These are phyloP conservation scores for Clitopilus hobsonii DNA, from an alignment of 768 basidiomycete genomes.

Conservation along the genomic window DNA sequence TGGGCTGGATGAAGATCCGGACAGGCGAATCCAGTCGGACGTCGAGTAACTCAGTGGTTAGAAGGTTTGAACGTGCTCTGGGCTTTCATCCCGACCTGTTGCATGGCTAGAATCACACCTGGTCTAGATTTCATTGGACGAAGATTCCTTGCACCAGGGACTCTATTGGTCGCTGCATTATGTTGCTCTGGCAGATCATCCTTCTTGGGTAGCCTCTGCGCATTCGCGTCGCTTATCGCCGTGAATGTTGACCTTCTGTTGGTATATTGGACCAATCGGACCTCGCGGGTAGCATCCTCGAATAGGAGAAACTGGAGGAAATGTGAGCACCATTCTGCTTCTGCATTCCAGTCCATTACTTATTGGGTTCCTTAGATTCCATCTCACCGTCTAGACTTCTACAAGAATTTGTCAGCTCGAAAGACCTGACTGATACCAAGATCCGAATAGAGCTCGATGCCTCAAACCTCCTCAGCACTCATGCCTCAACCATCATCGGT, in stretches of 20 bases:
- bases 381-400: too few species aligned
- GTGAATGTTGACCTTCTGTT: background rate
- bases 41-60: background rate
- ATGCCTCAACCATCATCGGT: slow-evolving; percentile 41
- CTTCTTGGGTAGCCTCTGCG: too few species aligned
- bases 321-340: too few species aligned
- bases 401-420: too few species aligned
- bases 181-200: background rate
- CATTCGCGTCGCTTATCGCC: background rate
- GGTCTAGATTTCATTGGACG: background rate
- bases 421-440: too few species aligned
- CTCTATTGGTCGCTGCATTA: background rate
- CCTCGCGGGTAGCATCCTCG: too few species aligned
- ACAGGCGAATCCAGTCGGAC: background rate
- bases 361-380: too few species aligned
- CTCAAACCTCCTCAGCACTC: too few species aligned
- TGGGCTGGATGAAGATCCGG: background rate
- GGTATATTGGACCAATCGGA: too few species aligned
- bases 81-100: background rate
- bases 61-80: background rate
- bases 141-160: background rate
- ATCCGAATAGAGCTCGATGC: too few species aligned
- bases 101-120: background rate
- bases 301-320: too few species aligned
- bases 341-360: too few species aligned